Evolutionary conservation across 176 grass and related monocot genomes (phyloP), one percentile per base, ranked within the genome.

Genomic region (Alopecurus myosuroides): DNA sequence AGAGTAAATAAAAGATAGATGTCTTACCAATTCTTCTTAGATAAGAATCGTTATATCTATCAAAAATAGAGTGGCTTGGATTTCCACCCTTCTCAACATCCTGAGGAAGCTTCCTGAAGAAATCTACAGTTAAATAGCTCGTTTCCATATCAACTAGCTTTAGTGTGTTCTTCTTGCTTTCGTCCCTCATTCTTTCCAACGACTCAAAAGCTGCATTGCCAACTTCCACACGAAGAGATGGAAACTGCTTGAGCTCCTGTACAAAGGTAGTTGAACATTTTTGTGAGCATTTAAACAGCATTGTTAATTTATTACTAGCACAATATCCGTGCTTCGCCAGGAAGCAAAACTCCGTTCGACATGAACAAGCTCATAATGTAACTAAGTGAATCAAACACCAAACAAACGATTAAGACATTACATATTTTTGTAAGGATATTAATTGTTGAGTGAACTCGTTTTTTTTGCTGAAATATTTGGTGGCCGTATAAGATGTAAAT

Each of bases 31-130:
- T 94, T 83, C 97, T 85, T 84, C 97, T 92, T 71, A 99, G 97
- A 84, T 99, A 99, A 31, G 94, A 99, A 80, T 99, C 97, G 39
- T 96, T 99, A n/a, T 99, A 99, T 93, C 97, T 91, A 72, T 99
- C 97, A 85, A 99, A 99, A 78, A 99, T 94, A 72, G 97, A 99
- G 81, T 99, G 94, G 73, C 88, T 89, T 82, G 97, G 97, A 84
- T 97, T 99, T 90, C 97, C 97, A 72, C 97, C 97, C 89, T 99
- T 99, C 86, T 99, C 97, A 57, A 97, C 84, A 84, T 97, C 97
- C 84, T 99, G 97, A 26, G 97, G 97, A 89, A 99, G 97, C 79
- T 97, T 99, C 84, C 97, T 84, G 84, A 99, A 99, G 88, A 99
- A 99, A 92, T 99, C 97, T 42, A 99, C 94, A 74, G 97, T 97